Evolutionary conservation across 2,329 filamentous ascomycete species (phyloP), one percentile per base, ranked within the genome.

Genomic region (Sphaerostilbella broomeana): DNA sequence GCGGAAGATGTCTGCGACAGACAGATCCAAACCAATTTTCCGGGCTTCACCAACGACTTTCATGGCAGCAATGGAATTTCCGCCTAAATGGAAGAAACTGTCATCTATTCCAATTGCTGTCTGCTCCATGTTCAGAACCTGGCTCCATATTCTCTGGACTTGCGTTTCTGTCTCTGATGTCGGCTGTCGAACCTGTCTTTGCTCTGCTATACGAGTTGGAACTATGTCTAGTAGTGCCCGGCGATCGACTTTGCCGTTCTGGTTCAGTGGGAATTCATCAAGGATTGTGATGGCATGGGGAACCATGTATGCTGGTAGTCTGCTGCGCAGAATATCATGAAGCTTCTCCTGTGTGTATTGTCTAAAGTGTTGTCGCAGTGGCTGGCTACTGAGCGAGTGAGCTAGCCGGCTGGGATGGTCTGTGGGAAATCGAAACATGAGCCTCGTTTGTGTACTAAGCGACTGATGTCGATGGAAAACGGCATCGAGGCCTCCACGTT

Each of bases 61-160:
- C 65, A 70, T 69, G 1, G 66, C 65, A 4, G 55, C 55, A 11
- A 70, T 55, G 1, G 67, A 70, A 51, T 70, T 65, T 3, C 67
- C 65, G 2, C 65, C 65, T 1, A 67, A 51, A 0, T 51, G 53
- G 47, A 67, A 62, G 53, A 68, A 68, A 50, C 55, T 57, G 42
- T 61, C 58, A 3, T 55, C 46, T 1, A 54, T 43, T 0, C 53
- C 46, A 24, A 63, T 43, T 6, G 54, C 51, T 5, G 24, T 19
- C 9, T 49, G 32, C 6, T 59, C 54, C 4, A 51, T 36, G n/a
- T 54, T 56, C 4, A 64, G 52, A 6, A 62, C 40, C 16, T 53
- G 51, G 18, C 42, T 34, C 61, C 61, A 64, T 18, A 56, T 38
- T 10, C 16, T n/a, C 27, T 18, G 27, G 6, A 38, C 5, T 6